These are phyloP conservation scores for Thozetella sp. DNA, from an alignment of 495 filamentous ascomycete species.

Conservation along the genomic window DNA sequence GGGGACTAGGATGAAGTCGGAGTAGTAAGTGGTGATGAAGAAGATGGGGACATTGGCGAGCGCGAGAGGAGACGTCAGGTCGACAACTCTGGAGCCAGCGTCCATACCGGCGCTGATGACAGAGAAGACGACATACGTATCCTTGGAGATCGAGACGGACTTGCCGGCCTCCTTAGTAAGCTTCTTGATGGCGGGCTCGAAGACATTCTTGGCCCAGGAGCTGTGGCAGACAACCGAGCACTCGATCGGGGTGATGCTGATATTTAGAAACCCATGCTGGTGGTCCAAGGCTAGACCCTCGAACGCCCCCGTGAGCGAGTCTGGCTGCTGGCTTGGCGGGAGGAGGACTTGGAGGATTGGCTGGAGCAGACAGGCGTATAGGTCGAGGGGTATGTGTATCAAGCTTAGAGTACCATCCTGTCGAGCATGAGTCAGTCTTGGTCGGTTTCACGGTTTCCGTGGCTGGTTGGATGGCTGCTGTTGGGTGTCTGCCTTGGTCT, in stretches of 20 bases:
- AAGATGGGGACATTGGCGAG: constrained; percentile 94
- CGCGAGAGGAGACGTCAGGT: constrained; percentile 88
- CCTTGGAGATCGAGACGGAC: constrained; percentile 71
- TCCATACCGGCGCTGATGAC: constrained; percentile 88
- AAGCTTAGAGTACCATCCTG: constrained; percentile 87
- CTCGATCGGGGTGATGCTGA: constrained; percentile 89
- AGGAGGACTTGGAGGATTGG: constrained; percentile 85
- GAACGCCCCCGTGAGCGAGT: constrained; percentile 23
- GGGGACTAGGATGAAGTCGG: constrained; percentile 94
- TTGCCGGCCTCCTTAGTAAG: constrained; percentile 46
- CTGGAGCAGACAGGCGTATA: constrained; percentile 82
- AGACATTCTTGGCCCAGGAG: constrained; percentile 69
- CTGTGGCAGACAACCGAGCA: constrained; percentile 90
- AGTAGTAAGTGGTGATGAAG: constrained; percentile 98
- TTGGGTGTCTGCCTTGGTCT: too few species aligned
- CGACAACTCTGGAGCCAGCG: constrained; percentile 90
- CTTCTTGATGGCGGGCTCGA: constrained; percentile 66
- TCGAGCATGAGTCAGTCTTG: constrained; percentile 9
- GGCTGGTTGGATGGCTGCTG: too few species aligned
- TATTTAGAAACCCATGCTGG: constrained; percentile 84
- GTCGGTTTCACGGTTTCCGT: too few species aligned
- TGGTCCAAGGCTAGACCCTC: constrained; percentile 44
- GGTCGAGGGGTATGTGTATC: constrained; percentile 84
- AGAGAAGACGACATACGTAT: constrained; percentile 85
- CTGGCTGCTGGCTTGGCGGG: constrained; percentile 49